Base-by-base conservation (phyloP, 2,329 filamentous ascomycete genomes). In the Fusarium vanettenii region DNA sequence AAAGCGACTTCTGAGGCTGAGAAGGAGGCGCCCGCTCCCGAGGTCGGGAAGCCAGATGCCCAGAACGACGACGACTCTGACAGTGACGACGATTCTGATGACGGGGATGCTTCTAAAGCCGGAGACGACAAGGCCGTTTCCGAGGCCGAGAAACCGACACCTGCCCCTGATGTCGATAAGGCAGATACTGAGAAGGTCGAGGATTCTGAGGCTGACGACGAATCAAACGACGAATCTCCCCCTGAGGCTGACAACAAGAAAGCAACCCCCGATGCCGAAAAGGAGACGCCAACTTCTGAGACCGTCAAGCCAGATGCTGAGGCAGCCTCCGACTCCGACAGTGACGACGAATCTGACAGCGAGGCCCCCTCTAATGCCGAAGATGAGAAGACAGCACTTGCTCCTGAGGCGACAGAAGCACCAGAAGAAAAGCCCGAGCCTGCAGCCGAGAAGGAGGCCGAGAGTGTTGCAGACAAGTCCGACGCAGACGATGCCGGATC, bases 161-260 rank as follows among this genome's bases (percentile, higher is more conserved):
- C 60, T 22, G 41, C 25, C 29, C 45, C 45, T 52, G 48, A n/a
- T 5, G 48, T n/a, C 31, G 39, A 59, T 11, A 45, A 73, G n/a
- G 5, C 9, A 25, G 64, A 64, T 22, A 66, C 33, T 27, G 67
- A 59, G n/a, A n/a, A 65, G 20, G 33, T 33, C 11, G 50, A 67
- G 16, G 45, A 66, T 45, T 55, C 56, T 57, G 55, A 59, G 50
- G 35, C 27, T 13, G 52, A 64, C 13, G 41, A 75, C 13, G 57
- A 52, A n/a, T 57, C 48, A 27, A 29, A 45, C 25, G 25, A 31
- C 31, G 66, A 60, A 33, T 14, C 20, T 7, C 25, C 37, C 22
- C 45, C 35, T 14, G 43, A 66, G 18, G 59, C 25, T 22, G 50
- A 61, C 27, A 29, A 35, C 22, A 13, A 37, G 13, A 39, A 56